Percentiles rank a stretch among this genome's conserved stretches.
These are phyloP conservation scores for Globisporangium carolinianum DNA, from an alignment of 352 stramenopile genomes.

Conservation along the genomic window DNA sequence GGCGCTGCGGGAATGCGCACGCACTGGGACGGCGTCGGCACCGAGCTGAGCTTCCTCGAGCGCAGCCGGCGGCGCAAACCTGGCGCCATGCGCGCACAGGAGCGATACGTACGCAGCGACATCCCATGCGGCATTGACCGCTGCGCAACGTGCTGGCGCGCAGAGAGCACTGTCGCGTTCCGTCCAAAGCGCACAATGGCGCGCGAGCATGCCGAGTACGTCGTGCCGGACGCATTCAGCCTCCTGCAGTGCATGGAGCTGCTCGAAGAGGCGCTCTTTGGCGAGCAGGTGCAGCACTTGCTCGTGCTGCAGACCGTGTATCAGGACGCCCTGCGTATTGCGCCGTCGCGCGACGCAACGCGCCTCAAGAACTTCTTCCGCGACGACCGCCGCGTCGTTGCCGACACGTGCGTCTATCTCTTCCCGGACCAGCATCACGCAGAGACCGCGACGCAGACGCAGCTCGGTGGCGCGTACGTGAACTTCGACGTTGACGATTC, in stretches of 20 bases:
- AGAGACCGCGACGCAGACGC: conserved; percentile 42
- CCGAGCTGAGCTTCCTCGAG: conserved; percentile 63
- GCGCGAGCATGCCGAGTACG: conserved; percentile 36
- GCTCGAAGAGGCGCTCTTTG: conserved; percentile 50
- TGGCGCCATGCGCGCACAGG: conserved; percentile 54
- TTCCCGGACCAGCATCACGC: conserved; percentile 73
- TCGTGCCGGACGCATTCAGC: conserved; percentile 66
- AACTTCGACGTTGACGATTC: conserved; percentile 14
- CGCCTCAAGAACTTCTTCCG: conserved; percentile 63
- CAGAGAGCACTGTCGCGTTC: conserved; percentile 12
- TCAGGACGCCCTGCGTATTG: conserved; percentile 53
- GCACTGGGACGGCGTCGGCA: conserved; percentile 48
- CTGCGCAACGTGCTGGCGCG: conserved; percentile 34
- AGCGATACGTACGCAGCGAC: conserved; percentile 68
- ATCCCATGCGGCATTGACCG: conserved; percentile 56
- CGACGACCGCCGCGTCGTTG: conserved; percentile 42
- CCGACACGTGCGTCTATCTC: conserved; percentile 38
- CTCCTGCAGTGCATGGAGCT: conserved; percentile 77
- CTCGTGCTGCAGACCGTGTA: conserved; percentile 72
- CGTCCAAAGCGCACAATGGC: conserved; percentile 22
- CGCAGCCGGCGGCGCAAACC: conserved; percentile 68
- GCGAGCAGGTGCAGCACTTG: conserved; percentile 25
- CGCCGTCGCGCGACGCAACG: conserved; percentile 52
- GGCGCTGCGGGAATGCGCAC: conserved; percentile 6
- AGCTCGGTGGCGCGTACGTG: conserved; percentile 10